phyloP scores from a whole-genome alignment of 306 rosid genomes.

The Dalbergia cochinchinensis region DNA sequence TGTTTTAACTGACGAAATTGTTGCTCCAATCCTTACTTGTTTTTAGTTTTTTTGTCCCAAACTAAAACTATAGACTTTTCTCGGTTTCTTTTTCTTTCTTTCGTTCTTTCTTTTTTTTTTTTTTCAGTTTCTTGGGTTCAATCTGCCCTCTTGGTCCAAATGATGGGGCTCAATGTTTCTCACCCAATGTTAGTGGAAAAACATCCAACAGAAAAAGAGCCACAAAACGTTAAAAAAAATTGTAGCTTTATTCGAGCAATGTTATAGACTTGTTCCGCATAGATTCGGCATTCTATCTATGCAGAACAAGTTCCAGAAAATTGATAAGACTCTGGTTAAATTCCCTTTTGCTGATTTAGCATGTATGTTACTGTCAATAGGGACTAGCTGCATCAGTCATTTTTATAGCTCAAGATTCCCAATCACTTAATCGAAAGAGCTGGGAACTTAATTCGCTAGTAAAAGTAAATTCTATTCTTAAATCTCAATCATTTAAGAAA shows the following conservation, averaged over 20 bases:
- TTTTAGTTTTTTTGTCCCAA: no score
- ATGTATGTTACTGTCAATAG: neutral
- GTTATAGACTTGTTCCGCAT: neutral
- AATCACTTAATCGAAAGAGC: conserved; percentile 29
- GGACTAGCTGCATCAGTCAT: conserved; percentile 18
- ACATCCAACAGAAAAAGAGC: no score
- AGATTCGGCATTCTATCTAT: neutral
- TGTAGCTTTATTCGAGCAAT: neutral
- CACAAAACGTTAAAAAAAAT: no score
- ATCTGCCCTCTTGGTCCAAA: conserved; percentile 8
- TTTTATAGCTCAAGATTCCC: conserved; percentile 31
- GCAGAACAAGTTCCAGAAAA: neutral
- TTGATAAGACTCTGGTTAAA: neutral
- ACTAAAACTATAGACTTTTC: neutral
- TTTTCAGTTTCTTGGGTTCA: neutral
- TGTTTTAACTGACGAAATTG: neutral
- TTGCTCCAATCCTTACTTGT: neutral
- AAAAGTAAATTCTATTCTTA: conserved; percentile 46
- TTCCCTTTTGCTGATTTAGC: neutral
- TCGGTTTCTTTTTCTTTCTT: neutral
- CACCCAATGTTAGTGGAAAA: neutral
- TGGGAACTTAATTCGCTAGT: conserved; percentile 13
- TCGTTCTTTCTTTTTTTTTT: no score
- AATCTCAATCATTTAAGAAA: conserved; percentile 16
- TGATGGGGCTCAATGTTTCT: neutral